phyloP scores from a whole-genome alignment of 257 asterid species.

The Thymus mandschuricus region DNA sequence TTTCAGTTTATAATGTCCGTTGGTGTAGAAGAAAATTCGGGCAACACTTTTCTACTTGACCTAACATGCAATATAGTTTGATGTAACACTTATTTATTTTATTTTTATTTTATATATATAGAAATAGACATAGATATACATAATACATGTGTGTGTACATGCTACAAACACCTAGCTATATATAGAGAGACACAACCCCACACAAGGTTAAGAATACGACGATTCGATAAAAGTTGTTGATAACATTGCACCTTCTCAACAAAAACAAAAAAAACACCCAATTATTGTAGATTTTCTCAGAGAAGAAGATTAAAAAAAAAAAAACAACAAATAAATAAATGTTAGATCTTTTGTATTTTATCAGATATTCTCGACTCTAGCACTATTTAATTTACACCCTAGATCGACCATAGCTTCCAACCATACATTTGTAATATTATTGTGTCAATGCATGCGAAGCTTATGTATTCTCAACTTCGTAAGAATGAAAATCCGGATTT shows the following conservation, averaged over 20 bases:
- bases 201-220: neutral
- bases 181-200: neutral
- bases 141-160: neutral
- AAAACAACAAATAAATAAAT: neutral
- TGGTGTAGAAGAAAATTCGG: slow-evolving; percentile 25
- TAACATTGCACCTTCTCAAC: neutral
- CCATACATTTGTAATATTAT: no score
- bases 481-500: no score
- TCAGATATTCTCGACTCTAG: no score
- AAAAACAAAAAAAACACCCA: neutral
- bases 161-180: slow-evolving; percentile 1
- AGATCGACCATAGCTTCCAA: no score
- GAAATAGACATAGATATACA: neutral
- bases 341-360: no score
- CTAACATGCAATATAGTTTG: slow-evolving; percentile 11
- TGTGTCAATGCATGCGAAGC: no score
- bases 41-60: slow-evolving; percentile 28
- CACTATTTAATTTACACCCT: no score
- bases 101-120: neutral
- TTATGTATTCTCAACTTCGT: no score
- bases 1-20: slow-evolving; percentile 22
- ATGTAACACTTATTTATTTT: slow-evolving; percentile 1
- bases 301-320: neutral
- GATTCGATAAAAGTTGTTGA: slow-evolving; percentile 14
- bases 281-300: neutral